Conservation (phyloP, 768 basidiomycete species). For the Coprinopsis marcescibilis region DNA sequence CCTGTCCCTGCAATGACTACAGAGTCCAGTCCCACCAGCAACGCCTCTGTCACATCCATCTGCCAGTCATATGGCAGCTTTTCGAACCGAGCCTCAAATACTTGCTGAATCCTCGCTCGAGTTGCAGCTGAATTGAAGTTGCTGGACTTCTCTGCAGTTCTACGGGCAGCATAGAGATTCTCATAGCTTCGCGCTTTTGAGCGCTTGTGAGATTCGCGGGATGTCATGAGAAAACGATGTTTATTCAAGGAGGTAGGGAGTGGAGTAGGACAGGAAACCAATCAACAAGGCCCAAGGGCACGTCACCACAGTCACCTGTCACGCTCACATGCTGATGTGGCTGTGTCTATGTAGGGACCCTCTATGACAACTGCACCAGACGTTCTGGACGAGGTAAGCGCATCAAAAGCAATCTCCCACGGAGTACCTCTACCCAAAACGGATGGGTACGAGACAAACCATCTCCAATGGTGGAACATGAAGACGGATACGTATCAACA, state of each 20-base stretch:
- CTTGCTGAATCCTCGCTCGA: neutral
- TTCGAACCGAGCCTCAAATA: neutral
- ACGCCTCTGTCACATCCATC: constrained; percentile 27
- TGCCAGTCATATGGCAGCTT: constrained; percentile 26
- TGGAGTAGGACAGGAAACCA: neutral
- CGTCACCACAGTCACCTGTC: neutral
- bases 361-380: neutral
- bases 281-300: neutral
- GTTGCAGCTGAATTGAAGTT: constrained; percentile 2
- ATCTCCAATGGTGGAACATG: no score
- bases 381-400: neutral
- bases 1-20: constrained; percentile 29
- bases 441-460: neutral
- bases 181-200: neutral
- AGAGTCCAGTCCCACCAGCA: constrained; percentile 25
- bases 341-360: neutral
- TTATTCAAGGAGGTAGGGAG: no score
- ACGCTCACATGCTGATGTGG: neutral
- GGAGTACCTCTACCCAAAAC: neutral
- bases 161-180: neutral
- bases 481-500: no score
- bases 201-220: neutral
- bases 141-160: neutral
- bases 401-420: neutral
- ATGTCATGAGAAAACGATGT: neutral